Evolutionary conservation across 768 basidiomycete genomes (phyloP), one percentile per base, ranked within the genome.

Genomic region (Lactarius evosmus): DNA sequence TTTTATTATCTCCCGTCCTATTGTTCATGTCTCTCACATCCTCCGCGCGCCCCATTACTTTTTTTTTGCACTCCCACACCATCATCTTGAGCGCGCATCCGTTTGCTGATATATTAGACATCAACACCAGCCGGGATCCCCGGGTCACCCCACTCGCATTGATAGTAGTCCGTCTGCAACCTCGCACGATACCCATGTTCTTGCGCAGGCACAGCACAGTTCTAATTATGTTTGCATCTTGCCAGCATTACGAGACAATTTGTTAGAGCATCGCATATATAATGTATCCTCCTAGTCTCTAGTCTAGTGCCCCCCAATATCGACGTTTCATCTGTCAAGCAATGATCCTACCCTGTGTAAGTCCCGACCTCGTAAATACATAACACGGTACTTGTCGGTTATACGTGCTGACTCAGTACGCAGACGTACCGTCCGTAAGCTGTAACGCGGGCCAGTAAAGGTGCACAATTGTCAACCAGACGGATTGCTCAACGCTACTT

Each of bases 251-350:
- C 85, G 83, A 85, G 83, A 83, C 82, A 83, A 78, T 83, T 78
- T 80, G 76, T 77, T 84, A 85, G 85, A 86, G 85, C 85, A 85
- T 84, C 83, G 83, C 83, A 85, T 76, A 80, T 75, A 75, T 70
- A 61, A 74, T 70, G 66, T 68, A 63, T 62, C 67, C 57, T 63
- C 60, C 61, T 68, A 69, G 65, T 69, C 40, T 32, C 58, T 46
- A 38, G 49, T 41, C 49, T 67, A 60, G 54, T 68, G 49, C 54
- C 63, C 54, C 63, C 40, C 58, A 59, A 67, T 67, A 62, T 58
- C 49, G 58, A 66, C 30, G 38, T 41, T 25, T 65, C 58, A 27
- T 29, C 44, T 33, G 22, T 50, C n/a, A n/a, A n/a, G n/a, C n/a
- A n/a, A n/a, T n/a, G n/a, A n/a, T n/a, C n/a, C n/a, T n/a, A n/a